These are phyloP conservation scores for Acanthamoeba castellanii DNA, from an alignment of 208 protist genomes.

Conservation along the genomic window DNA sequence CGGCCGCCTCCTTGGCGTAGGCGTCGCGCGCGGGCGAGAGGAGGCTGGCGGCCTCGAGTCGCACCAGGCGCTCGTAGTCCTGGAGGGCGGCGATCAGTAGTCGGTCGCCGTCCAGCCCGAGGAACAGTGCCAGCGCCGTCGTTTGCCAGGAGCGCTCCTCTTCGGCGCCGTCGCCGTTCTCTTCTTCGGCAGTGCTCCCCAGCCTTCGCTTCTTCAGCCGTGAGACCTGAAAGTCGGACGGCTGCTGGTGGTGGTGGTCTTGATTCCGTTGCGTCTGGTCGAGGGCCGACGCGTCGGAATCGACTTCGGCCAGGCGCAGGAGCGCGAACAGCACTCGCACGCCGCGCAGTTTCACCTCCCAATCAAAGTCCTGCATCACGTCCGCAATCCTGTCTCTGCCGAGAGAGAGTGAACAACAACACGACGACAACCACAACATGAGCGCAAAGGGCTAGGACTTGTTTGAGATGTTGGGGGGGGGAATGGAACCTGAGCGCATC, in stretches of 20 bases:
- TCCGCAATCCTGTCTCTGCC: neutral
- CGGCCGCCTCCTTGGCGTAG: neutral
- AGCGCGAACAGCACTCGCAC: neutral
- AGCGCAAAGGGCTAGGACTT: too few species aligned
- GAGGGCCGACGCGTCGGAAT: neutral
- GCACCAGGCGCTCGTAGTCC: conserved; percentile 26
- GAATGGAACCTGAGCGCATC: neutral
- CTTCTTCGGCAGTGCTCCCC: neutral
- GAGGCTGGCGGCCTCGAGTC: neutral
- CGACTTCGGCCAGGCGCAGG: neutral
- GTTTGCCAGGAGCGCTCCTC: neutral
- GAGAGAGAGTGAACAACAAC: neutral
- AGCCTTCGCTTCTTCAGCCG: neutral
- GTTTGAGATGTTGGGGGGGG: too few species aligned
- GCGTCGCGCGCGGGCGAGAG: neutral
- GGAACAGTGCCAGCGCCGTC: neutral
- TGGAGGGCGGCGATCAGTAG: neutral
- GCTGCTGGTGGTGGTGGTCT: neutral
- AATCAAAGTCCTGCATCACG: conserved; percentile 13
- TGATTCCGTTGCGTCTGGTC: too few species aligned
- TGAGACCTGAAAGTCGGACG: neutral
- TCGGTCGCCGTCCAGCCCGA: neutral
- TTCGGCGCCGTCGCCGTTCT: neutral
- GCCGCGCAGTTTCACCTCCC: conserved; percentile 30
- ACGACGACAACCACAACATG: too few species aligned